These are phyloP conservation scores for Hypoxylon sp. DNA, from an alignment of 2,329 filamentous ascomycete species.

Conservation along the genomic window DNA sequence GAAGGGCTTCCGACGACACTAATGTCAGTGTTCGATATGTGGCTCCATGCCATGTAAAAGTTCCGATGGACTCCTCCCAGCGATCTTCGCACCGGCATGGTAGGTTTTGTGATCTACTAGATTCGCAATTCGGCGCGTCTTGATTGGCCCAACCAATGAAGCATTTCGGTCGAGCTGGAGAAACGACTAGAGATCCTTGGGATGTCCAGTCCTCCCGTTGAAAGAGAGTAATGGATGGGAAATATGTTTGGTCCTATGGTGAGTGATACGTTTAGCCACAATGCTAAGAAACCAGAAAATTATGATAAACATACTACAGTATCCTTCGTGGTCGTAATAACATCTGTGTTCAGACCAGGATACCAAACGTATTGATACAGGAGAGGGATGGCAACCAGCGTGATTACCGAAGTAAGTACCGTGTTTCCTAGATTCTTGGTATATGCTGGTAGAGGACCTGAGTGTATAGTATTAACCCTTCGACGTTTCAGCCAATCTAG, in stretches of 20 bases:
- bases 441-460: background rate
- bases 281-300: no score
- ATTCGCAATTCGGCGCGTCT: slow-evolving; percentile 7
- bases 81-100: slow-evolving; percentile 20
- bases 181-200: slow-evolving; percentile 9
- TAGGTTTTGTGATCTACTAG: slow-evolving; percentile 5
- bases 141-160: slow-evolving; percentile 12
- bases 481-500: slow-evolving; percentile 4
- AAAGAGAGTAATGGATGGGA: slow-evolving; percentile 25
- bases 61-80: slow-evolving; percentile 12
- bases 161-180: slow-evolving; percentile 11
- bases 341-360: slow-evolving; percentile 21
- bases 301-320: slow-evolving; percentile 11
- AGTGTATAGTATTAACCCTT: background rate
- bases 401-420: slow-evolving; percentile 15
- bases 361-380: slow-evolving; percentile 20
- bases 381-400: slow-evolving; percentile 20
- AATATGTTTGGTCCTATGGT: slow-evolving; percentile 14
- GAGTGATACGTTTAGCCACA: background rate
- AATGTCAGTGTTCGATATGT: slow-evolving; percentile 39
- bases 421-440: slow-evolving; percentile 23
- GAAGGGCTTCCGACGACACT: slow-evolving; percentile 31
- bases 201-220: slow-evolving; percentile 25
- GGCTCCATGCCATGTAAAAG: slow-evolving; percentile 22
- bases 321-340: slow-evolving; percentile 22